These are phyloP conservation scores for Gonapodya sp. DNA, from an alignment of 192 early-diverging fungal species.

Conservation along the genomic window DNA sequence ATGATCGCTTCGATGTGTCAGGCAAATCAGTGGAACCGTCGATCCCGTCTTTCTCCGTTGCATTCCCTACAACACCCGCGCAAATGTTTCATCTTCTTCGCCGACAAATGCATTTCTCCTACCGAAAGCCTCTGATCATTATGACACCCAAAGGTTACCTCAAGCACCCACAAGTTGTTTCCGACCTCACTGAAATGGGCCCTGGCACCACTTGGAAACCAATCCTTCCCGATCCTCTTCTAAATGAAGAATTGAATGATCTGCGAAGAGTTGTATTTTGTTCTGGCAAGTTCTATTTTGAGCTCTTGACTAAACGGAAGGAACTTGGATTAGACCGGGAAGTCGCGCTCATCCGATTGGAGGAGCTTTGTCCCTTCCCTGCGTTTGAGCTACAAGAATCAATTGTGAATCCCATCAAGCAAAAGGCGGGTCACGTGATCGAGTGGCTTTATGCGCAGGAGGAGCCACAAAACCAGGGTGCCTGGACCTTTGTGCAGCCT, in stretches of 20 bases:
- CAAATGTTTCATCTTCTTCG: slow-evolving; percentile 95
- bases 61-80: slow-evolving; percentile 66
- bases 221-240: slow-evolving; percentile 54
- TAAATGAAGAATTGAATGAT: slow-evolving; percentile 24
- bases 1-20: slow-evolving; percentile 59
- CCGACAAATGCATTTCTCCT: slow-evolving; percentile 49
- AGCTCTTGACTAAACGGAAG: slow-evolving; percentile 71
- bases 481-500: slow-evolving; percentile 78
- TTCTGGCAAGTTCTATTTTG: slow-evolving; percentile 88
- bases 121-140: slow-evolving; percentile 90
- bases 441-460: slow-evolving; percentile 73
- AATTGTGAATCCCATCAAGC: slow-evolving; percentile 9
- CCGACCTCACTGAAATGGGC: slow-evolving; percentile 69
- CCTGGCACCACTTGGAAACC: slow-evolving; percentile 79
- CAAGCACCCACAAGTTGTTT: slow-evolving; percentile 43
- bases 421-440: slow-evolving; percentile 52
- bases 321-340: slow-evolving; percentile 36
- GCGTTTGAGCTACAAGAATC: slow-evolving; percentile 20
- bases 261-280: slow-evolving; percentile 73
- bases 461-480: slow-evolving; percentile 90
- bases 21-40: slow-evolving; percentile 15
- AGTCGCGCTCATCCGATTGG: slow-evolving; percentile 78
- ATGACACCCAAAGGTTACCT: slow-evolving; percentile 55
- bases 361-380: slow-evolving; percentile 92
- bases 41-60: slow-evolving; percentile 7